Evolutionary conservation across 805 yeast genomes (phyloP).

Genomic region (Teunomyces atbi): DNA sequence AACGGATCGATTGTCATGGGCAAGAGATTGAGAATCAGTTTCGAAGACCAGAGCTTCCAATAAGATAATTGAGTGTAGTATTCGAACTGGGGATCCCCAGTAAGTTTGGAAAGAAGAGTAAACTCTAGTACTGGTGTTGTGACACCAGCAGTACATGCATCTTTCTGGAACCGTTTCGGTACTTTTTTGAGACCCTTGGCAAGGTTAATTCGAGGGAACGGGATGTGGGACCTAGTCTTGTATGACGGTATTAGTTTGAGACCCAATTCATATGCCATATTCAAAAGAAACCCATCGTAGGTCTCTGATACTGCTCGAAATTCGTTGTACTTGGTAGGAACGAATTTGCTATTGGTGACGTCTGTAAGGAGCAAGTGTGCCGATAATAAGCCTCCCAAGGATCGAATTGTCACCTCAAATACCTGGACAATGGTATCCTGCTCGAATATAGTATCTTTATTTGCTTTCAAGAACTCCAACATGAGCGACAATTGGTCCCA

Average conservation of each 20-base stretch:
- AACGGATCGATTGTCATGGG: conserved; percentile 76
- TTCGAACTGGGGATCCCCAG: conserved; percentile 73
- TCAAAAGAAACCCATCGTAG: conserved; percentile 73
- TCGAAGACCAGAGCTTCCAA: conserved; percentile 65
- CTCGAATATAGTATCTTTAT: conserved; percentile 50
- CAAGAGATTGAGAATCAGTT: conserved; percentile 60
- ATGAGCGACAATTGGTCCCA: conserved; percentile 47
- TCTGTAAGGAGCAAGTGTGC: conserved; percentile 58
- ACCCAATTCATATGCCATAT: conserved; percentile 75
- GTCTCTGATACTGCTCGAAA: conserved; percentile 20
- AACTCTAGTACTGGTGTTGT: conserved; percentile 81
- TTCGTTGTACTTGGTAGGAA: conserved; percentile 31
- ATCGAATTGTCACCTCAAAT: conserved; percentile 80
- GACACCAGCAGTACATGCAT: conserved; percentile 87
- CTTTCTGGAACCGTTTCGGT: conserved; percentile 47
- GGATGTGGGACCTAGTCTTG: conserved; percentile 61
- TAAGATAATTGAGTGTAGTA: conserved; percentile 59
- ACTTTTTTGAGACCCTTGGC: conserved; percentile 47
- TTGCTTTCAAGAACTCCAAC: conserved; percentile 26
- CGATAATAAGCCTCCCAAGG: conserved; percentile 77
- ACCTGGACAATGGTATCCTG: conserved; percentile 78
- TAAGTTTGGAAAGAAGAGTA: conserved; percentile 67
- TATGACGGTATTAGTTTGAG: conserved; percentile 68
- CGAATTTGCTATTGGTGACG: conserved; percentile 9
- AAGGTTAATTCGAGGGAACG: conserved; percentile 77